Percentiles rank a stretch among this genome's conserved stretches.
Evolutionary conservation across 768 basidiomycete species (phyloP).

Genomic region (Pulveroboletus sp.): DNA sequence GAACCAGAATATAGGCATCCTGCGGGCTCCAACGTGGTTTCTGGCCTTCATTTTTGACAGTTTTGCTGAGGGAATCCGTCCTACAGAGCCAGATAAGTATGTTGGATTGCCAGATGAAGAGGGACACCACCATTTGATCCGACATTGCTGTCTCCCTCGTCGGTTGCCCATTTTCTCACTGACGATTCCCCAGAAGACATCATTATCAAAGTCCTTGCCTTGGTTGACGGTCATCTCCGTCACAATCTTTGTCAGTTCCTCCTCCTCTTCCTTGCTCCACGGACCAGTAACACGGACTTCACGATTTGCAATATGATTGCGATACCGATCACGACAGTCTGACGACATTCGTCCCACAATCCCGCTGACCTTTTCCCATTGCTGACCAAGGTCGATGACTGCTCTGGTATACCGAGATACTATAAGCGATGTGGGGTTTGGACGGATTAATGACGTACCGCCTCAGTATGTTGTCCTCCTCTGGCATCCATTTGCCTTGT

Average conservation of each 20-base stretch:
- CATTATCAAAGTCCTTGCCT: slow-evolving; percentile 70
- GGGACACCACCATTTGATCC: slow-evolving; percentile 72
- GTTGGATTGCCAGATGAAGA: not conserved
- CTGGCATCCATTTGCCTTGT: slow-evolving; percentile 64
- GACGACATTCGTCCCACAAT: slow-evolving; percentile 69
- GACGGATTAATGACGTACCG: slow-evolving; percentile 41
- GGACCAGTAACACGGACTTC: slow-evolving; percentile 59
- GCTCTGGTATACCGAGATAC: slow-evolving; percentile 42
- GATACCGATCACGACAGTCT: slow-evolving; percentile 82
- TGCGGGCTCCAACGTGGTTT: slow-evolving; percentile 69
- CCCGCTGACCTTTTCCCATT: slow-evolving; percentile 75
- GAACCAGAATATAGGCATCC: slow-evolving; percentile 77
- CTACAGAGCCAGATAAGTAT: slow-evolving; percentile 31
- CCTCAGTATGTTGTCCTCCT: slow-evolving; percentile 61
- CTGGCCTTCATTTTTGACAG: slow-evolving; percentile 65
- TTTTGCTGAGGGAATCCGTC: slow-evolving; percentile 73
- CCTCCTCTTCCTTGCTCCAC: slow-evolving; percentile 82
- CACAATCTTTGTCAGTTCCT: slow-evolving; percentile 67
- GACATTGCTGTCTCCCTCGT: slow-evolving; percentile 77
- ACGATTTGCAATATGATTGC: slow-evolving; percentile 72
- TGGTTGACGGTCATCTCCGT: slow-evolving; percentile 66
- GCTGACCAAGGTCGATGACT: slow-evolving; percentile 62
- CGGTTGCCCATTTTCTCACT: slow-evolving; percentile 72
- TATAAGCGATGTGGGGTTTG: slow-evolving; percentile 2
- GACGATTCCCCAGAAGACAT: slow-evolving; percentile 80